Conservation (phyloP, 2,329 filamentous ascomycete species). For the Drechslera avenae region DNA sequence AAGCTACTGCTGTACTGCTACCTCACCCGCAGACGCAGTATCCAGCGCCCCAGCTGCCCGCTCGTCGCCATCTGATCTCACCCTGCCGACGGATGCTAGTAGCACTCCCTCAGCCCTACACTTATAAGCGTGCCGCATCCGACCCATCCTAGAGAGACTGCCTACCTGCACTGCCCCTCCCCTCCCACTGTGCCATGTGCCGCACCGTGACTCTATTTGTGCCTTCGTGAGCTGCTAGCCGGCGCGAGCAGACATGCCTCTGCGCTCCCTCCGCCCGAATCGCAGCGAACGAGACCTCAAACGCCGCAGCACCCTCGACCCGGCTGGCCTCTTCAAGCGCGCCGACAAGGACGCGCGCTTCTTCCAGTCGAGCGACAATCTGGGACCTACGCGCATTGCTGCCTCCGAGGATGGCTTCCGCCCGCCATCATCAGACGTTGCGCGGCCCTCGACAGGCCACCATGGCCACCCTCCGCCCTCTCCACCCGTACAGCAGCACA, state of each 20-base stretch:
- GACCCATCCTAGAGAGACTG: constrained; percentile 12
- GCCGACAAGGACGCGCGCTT: constrained; percentile 34
- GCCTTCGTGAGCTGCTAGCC: constrained; percentile 45
- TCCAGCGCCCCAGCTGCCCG: neutral
- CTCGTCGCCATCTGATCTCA: constrained; percentile 10
- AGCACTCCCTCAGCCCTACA: constrained; percentile 20
- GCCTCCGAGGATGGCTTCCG: constrained; percentile 45
- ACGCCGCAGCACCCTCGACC: constrained; percentile 53
- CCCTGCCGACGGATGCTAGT: constrained; percentile 19
- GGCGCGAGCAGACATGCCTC: constrained; percentile 47
- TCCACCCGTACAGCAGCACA: constrained; percentile 42
- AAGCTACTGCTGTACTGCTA: no score
- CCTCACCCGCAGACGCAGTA: neutral
- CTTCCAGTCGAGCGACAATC: constrained; percentile 33
- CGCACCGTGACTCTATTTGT: constrained; percentile 30
- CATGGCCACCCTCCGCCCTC: constrained; percentile 33
- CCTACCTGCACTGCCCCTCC: constrained; percentile 8
- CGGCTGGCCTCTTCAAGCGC: constrained; percentile 45
- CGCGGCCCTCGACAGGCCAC: constrained; percentile 22
- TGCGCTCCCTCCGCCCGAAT: constrained; percentile 46
- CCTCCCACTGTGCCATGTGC: constrained; percentile 42
- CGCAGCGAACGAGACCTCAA: constrained; percentile 50
- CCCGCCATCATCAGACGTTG: constrained; percentile 33
- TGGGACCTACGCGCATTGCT: constrained; percentile 33
- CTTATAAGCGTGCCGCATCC: constrained; percentile 17